Percentiles rank a stretch among this genome's conserved stretches.
These are phyloP conservation scores for Peniophora sp. DNA, from an alignment of 1,284 basidiomycete genomes.

Conservation along the genomic window DNA sequence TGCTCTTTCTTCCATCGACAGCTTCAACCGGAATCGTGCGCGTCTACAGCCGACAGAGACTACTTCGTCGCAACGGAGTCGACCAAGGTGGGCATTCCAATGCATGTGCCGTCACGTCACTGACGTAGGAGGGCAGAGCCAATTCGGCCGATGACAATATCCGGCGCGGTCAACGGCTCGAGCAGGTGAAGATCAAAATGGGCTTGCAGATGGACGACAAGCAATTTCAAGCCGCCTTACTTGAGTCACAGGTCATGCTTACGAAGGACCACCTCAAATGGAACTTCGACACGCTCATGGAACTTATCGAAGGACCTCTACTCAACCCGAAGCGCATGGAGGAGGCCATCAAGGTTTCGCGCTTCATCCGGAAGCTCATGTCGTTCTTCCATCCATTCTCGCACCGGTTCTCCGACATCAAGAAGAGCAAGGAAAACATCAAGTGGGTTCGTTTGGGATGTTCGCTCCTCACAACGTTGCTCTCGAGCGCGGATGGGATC, in stretches of 20 bases:
- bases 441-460: slow-evolving; percentile 86
- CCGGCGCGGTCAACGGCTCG: slow-evolving; percentile 82
- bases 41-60: slow-evolving; percentile 49
- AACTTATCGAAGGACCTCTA: slow-evolving; percentile 88
- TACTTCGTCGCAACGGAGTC: slow-evolving; percentile 29
- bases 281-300: slow-evolving; percentile 85
- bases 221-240: slow-evolving; percentile 73
- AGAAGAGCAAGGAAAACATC: slow-evolving; percentile 64
- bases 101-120: not conserved
- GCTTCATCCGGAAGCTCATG: slow-evolving; percentile 83
- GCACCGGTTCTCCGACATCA: slow-evolving; percentile 80
- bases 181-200: slow-evolving; percentile 82
- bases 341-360: slow-evolving; percentile 87
- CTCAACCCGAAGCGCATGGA: slow-evolving; percentile 91
- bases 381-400: slow-evolving; percentile 90
- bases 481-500: slow-evolving; percentile 79
- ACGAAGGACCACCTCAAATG: slow-evolving; percentile 90
- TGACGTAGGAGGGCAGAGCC: slow-evolving; percentile 40
- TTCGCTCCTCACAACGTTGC: slow-evolving; percentile 74
- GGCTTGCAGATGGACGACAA: slow-evolving; percentile 93
- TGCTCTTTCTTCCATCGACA: slow-evolving; percentile 84
- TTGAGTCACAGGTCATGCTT: slow-evolving; percentile 84
- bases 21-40: slow-evolving; percentile 79
- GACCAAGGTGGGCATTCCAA: slow-evolving; percentile 43
- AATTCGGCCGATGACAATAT: slow-evolving; percentile 85